Evolutionary conservation across 208 protist species (phyloP), one percentile per base, ranked within the genome.

Genomic region (Leishmania martiniquensis): DNA sequence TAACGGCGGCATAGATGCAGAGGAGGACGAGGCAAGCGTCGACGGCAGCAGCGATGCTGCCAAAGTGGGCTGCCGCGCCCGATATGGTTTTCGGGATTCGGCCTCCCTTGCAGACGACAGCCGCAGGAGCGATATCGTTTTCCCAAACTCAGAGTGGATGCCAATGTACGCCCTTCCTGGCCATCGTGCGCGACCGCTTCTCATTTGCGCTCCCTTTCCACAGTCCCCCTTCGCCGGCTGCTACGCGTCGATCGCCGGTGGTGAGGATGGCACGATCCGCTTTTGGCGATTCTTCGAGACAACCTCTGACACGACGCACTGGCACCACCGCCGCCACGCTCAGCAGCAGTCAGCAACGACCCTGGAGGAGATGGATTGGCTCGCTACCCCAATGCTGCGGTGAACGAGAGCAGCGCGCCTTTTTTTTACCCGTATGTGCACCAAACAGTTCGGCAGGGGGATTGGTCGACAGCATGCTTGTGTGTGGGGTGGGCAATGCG

Each of bases 281-380:
- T 94, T 96, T 77, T 96, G 93, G 93, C 83, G 83, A 22, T 84
- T 91, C 57, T 96, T 96, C 68, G 83, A 84, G 57, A 65, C 78
- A 60, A 47, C 44, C 67, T 85, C 69, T n/a, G 70, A 72, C 72
- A 67, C 80, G n/a, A 72, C 69, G 2, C 83, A 89, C 68, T 86
- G 82, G 82, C 80, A 85, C 74, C 78, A 86, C 45, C 84, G 89
- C 6, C 76, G 74, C 29, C 80, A 78, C 65, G 81, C 85, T 9
- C 82, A 78, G 47, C 77, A 85, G 66, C 77, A 76, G 59, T 80
- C 83, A 34, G 85, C 81, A 37, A 82, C 81, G 22, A 89, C 80
- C 29, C 74, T 67, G 69, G 80, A 87, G 32, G 85, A 85, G 62
- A 83, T 87, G 59, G 85, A 89, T 59, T 63, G 65, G 13, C 72